Conservation (phyloP, 1,284 basidiomycete genomes). For the Thecaphora frezii region DNA sequence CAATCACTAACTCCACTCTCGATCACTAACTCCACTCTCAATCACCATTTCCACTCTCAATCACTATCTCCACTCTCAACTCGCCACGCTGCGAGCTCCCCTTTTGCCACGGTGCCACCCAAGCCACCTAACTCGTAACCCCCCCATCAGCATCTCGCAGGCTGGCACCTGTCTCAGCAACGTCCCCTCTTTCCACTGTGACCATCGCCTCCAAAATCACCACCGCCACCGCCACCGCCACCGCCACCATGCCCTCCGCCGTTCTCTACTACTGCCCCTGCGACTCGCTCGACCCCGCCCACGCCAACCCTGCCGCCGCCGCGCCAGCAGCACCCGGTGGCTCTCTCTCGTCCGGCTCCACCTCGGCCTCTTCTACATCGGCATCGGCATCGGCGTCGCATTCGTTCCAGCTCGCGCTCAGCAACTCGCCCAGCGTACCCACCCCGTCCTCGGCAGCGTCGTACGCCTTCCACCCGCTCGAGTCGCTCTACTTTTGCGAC, state of each 20-base stretch:
- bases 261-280: conserved; percentile 37
- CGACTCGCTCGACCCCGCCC: conserved; percentile 3
- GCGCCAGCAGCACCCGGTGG: not conserved
- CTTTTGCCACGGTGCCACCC: too few species aligned
- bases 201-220: conserved; percentile 8
- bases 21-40: too few species aligned
- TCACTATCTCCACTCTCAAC: too few species aligned
- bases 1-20: too few species aligned
- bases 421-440: conserved; percentile 23
- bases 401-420: conserved; percentile 1
- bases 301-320: too few species aligned
- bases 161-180: too few species aligned
- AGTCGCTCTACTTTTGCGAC: conserved; percentile 92
- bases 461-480: conserved; percentile 68
- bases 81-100: too few species aligned
- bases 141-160: too few species aligned
- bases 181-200: too few species aligned
- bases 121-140: too few species aligned
- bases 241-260: conserved; percentile 12
- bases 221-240: conserved; percentile 10
- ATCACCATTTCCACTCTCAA: too few species aligned
- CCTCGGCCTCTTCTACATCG: conserved; percentile 2
- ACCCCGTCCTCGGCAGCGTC: conserved; percentile 27
- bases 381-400: conserved; percentile 5
- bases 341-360: not conserved